Base-by-base conservation (phyloP, 176 grass and related monocot genomes). In the Eleusine indica region DNA sequence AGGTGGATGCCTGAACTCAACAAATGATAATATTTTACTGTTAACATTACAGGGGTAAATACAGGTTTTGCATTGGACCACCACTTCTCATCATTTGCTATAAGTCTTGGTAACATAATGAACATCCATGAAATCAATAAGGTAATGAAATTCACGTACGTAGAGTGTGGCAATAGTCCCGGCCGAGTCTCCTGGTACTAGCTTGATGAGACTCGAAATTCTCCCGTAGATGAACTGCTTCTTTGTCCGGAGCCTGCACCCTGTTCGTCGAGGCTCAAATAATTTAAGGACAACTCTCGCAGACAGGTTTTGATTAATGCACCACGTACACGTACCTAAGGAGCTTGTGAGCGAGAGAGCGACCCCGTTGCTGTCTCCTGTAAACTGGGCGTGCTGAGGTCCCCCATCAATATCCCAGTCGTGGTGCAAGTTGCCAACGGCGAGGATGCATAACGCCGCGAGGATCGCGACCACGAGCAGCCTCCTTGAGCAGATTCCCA, bases 101-200 rank as follows among this genome's bases (percentile, higher is more conserved):
- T 25, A 30, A 16, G 13, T 15, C 52, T 13, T 38, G 16, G 9
- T 17, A 56, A 19, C n/a, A 14, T n/a, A 37, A 8, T 2, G 5
- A 83, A 51, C 15, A 51, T 16, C 77, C 51, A 17, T 15, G 12
- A 56, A 57, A 19, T 18, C 16, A 7, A 21, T 57, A 17, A 52
- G 12, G 49, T 13, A 52, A 11, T 52, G 51, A 53, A 47, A 47
- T 11, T 76, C 43, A 94, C 95, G 56, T 60, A 97, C 91, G 57
- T 94, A 97, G 68, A 90, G 90, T 7, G 92, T 87, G 47, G 92
- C 91, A 61, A 97, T 83, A 1, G 89, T 94, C 44, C 92, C 95
- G 54, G 92, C 92, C 13, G 92, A 92, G 32, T 94, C 74, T 17
- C 80, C 92, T 5, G 86, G 79, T 52, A 92, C 81, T 30, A 94